phyloP scores from a whole-genome alignment of 2,329 filamentous ascomycete genomes.

The Monascus ruber region DNA sequence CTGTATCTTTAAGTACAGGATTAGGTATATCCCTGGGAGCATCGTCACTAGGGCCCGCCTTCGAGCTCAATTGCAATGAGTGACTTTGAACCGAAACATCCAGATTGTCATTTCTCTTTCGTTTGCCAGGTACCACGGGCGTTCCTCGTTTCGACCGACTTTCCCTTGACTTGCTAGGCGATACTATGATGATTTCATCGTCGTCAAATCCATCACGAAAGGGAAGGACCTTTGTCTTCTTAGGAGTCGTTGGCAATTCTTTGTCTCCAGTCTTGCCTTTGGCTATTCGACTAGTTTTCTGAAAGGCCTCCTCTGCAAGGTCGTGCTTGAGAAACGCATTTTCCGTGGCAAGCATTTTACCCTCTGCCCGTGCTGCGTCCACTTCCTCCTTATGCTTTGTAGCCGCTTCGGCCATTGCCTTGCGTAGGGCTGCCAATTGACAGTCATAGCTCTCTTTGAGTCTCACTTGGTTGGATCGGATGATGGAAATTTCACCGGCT shows the following conservation, averaged over 20 bases:
- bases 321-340: conserved; percentile 52
- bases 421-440: conserved; percentile 41
- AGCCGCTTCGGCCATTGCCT: conserved; percentile 42
- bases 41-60: conserved; percentile 15
- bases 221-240: conserved; percentile 35
- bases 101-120: conserved; percentile 42
- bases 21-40: conserved; percentile 14
- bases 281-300: conserved; percentile 30
- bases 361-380: conserved; percentile 42
- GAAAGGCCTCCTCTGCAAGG: conserved; percentile 43
- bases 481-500: conserved; percentile 50
- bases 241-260: conserved; percentile 38
- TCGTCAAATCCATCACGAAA: conserved; percentile 55
- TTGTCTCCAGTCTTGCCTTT: conserved; percentile 26
- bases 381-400: conserved; percentile 44
- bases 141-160: conserved; percentile 40
- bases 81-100: conserved; percentile 39
- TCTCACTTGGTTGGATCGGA: conserved; percentile 47
- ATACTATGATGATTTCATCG: conserved; percentile 45
- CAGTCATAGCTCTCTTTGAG: conserved; percentile 42
- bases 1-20: conserved; percentile 9
- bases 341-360: conserved; percentile 46
- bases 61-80: conserved; percentile 32
- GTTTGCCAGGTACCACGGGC: conserved; percentile 45
- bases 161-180: conserved; percentile 40